These are phyloP conservation scores for Cercospora sp. DNA, from an alignment of 2,329 filamentous ascomycete species.

Conservation along the genomic window DNA sequence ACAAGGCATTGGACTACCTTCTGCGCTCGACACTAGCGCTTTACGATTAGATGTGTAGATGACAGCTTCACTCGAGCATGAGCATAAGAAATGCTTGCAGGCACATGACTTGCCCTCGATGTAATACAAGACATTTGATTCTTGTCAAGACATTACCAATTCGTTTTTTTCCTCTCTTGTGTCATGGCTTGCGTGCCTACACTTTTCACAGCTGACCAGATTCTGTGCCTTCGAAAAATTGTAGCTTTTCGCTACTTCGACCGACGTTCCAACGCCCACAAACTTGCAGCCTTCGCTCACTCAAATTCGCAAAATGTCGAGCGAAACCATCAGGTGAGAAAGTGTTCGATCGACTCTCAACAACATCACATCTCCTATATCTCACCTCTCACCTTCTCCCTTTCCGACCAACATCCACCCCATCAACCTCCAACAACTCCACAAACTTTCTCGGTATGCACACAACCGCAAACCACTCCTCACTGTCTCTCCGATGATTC, in stretches of 20 bases:
- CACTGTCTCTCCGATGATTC: slow-evolving; percentile 8
- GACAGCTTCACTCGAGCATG: neutral
- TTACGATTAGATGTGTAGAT: slow-evolving; percentile 15
- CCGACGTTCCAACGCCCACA: neutral
- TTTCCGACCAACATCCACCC: neutral
- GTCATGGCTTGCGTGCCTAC: neutral
- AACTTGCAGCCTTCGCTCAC: neutral
- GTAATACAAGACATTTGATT: neutral
- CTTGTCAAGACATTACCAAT: neutral
- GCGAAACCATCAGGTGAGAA: too few species aligned
- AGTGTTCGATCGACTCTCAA: too few species aligned
- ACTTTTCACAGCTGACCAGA: neutral
- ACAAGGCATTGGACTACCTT: neutral
- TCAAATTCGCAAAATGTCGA: neutral
- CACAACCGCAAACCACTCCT: slow-evolving; percentile 14
- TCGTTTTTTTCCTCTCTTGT: neutral
- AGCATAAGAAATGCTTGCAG: slow-evolving; percentile 6
- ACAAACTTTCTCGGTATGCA: slow-evolving; percentile 11
- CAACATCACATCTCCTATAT: too few species aligned
- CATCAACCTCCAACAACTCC: slow-evolving; percentile 3
- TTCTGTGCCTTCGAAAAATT: neutral
- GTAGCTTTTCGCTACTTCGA: neutral
- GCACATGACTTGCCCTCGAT: neutral
- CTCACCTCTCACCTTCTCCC: neutral
- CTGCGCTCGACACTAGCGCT: neutral